Evolutionary conservation across 2,329 filamentous ascomycete genomes (phyloP), one percentile per base, ranked within the genome.

Genomic region (Scedosporium aurantiacum): DNA sequence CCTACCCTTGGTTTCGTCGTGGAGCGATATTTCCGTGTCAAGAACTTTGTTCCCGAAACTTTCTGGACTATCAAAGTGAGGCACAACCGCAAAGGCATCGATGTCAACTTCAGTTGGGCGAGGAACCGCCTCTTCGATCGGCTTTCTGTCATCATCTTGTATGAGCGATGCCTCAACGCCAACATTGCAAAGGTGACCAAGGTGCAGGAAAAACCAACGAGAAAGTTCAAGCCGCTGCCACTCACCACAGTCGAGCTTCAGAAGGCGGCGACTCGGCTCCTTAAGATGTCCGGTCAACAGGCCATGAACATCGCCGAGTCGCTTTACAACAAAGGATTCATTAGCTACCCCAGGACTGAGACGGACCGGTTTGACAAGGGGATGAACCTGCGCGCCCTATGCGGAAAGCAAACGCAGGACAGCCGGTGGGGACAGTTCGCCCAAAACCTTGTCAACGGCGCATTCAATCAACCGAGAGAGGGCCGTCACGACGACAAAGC

Each of bases 1-100:
- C 94, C 94, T 1, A 97, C 94, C 0, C 79, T 99, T 4, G 94
- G 94, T 0, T 99, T 99, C 66, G 93, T 99, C 1, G 94, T 99
- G 5, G 94, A 99, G 73, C 85, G 93, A 57, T 99, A 97, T 72
- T 90, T 96, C 68, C 86, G 90, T 58, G 94, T 99, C 59, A 87
- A 90, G 65, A 96, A 96, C 67, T 99, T 99, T 72, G 86, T 94
- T 1, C 89, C 93, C 0, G 94, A 99, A 70, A 78, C 83, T 0
- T 99, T 97, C 73, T 99, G 94, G 94, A 82, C 83, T 63, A 96
- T 99, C 77, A 93, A 88, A 67, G 81, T 99, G 45, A 85, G 84
- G 68, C 89, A 97, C 68, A 82, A 79, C 50, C 87, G 90, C 59
- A 87, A 96, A 43, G 79, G 82, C 3, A 90, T 91, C 61, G 86